A percentile compares a stretch with the other conserved stretches of the same genome.
These are phyloP conservation scores for Endocarpon pusillum DNA, from an alignment of 495 filamentous ascomycete genomes.

Conservation along the genomic window DNA sequence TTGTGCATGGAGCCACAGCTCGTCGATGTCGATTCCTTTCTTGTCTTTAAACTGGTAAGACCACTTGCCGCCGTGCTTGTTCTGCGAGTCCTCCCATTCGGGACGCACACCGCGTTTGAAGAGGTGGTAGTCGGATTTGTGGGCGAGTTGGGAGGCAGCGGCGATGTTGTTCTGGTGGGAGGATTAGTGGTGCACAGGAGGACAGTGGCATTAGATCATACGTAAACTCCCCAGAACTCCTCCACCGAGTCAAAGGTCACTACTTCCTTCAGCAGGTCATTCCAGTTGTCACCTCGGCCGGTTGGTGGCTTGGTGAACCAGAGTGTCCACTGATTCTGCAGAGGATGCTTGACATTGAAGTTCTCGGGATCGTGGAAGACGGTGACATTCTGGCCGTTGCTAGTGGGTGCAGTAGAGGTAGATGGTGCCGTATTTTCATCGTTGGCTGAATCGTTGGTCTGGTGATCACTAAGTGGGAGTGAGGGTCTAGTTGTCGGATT, in stretches of 20 bases:
- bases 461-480: too few relatives aligned
- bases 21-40: conserved; percentile 75
- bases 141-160: conserved; percentile 78
- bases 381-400: conserved; percentile 47
- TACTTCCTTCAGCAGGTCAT: conserved; percentile 91
- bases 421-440: conserved; percentile 26
- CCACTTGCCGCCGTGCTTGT: conserved; percentile 99
- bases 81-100: conserved; percentile 95
- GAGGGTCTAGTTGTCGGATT: too few relatives aligned
- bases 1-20: conserved; percentile 94
- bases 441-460: too few relatives aligned
- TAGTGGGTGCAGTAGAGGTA: conserved; percentile 13
- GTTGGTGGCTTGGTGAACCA: conserved; percentile 99
- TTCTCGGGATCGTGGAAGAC: conserved; percentile 95
- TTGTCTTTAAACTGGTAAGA: conserved; percentile 94
- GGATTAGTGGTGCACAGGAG: not conserved
- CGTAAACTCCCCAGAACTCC: conserved; percentile 99
- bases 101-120: conserved; percentile 96
- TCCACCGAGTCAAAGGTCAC: conserved; percentile 97
- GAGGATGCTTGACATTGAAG: conserved; percentile 96
- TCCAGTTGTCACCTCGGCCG: conserved; percentile 96
- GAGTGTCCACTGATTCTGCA: conserved; percentile 92
- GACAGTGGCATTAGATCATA: conserved; percentile 23
- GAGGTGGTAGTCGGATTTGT: conserved; percentile 98
- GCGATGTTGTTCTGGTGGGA: conserved; percentile 84